Evolutionary conservation across 2,329 filamentous ascomycete genomes (phyloP).

Genomic region (Fusarium sp.): DNA sequence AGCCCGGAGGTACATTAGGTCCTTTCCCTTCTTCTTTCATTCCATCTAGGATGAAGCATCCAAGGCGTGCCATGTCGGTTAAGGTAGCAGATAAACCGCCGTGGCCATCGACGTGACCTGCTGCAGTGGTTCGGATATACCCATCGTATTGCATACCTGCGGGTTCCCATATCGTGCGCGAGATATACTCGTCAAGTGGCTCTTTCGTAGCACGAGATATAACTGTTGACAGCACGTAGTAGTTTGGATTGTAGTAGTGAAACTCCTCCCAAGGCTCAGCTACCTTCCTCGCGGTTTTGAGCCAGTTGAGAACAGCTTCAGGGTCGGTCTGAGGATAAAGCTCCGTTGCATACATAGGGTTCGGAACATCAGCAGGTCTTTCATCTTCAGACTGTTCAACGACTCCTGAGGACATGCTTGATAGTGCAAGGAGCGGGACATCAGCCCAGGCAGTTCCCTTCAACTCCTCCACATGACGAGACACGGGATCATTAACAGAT

Average conservation of each 20-base stretch:
- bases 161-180: conserved; percentile 31
- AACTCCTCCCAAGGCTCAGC: conserved; percentile 37
- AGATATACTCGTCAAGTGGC: conserved; percentile 28
- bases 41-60: conserved; percentile 25
- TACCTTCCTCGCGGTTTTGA: conserved; percentile 27
- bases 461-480: conserved; percentile 23
- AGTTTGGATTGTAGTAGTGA: conserved; percentile 39
- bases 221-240: conserved; percentile 24
- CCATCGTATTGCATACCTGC: conserved; percentile 36
- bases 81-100: conserved; percentile 25
- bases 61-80: conserved; percentile 31
- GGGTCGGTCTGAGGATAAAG: conserved; percentile 27
- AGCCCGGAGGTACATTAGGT: conserved; percentile 8
- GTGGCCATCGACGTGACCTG: conserved; percentile 30
- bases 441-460: conserved; percentile 28
- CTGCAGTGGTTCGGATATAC: conserved; percentile 30
- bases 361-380: conserved; percentile 20
- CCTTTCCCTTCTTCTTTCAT: conserved; percentile 9
- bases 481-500: conserved; percentile 26
- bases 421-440: conserved; percentile 27
- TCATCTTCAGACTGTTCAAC: conserved; percentile 29
- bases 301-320: conserved; percentile 24
- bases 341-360: conserved; percentile 35
- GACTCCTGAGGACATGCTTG: conserved; percentile 31
- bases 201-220: conserved; percentile 26